A percentile compares a stretch with the other conserved stretches of the same genome.
These are phyloP conservation scores for Immersiella caudata DNA, from an alignment of 495 filamentous ascomycete genomes.

Conservation along the genomic window DNA sequence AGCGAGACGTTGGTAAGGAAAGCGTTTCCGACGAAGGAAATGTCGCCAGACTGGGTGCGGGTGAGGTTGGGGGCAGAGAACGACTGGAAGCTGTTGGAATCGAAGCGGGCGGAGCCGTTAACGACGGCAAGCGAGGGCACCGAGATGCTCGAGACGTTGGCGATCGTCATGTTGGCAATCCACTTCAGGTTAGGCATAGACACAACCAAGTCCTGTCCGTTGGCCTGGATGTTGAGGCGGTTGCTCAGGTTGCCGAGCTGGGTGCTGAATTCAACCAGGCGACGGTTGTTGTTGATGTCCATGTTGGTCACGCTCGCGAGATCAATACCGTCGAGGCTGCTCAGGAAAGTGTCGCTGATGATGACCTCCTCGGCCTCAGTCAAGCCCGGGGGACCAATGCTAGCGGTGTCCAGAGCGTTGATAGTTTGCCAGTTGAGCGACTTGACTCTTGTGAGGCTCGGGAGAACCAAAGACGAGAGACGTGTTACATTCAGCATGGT, in stretches of 20 bases:
- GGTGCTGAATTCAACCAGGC: slow-evolving; percentile 69
- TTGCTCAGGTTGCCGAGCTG: slow-evolving; percentile 69
- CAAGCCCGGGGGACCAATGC: slow-evolving; percentile 64
- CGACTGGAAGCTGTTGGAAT: slow-evolving; percentile 70
- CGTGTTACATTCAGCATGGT: slow-evolving; percentile 63
- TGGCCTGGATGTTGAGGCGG: slow-evolving; percentile 66
- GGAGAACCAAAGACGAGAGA: slow-evolving; percentile 65
- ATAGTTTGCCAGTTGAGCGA: slow-evolving; percentile 72
- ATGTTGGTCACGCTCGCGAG: slow-evolving; percentile 63
- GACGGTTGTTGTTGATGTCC: slow-evolving; percentile 80
- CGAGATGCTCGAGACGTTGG: slow-evolving; percentile 73
- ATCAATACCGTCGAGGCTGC: slow-evolving; percentile 75
- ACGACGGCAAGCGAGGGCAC: slow-evolving; percentile 77
- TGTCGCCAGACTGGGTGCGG: slow-evolving; percentile 62
- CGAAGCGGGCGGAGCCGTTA: slow-evolving; percentile 81
- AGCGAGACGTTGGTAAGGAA: slow-evolving; percentile 77
- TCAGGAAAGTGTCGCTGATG: slow-evolving; percentile 83
- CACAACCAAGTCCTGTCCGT: slow-evolving; percentile 59
- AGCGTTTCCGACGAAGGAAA: slow-evolving; percentile 80
- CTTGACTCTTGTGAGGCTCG: slow-evolving; percentile 62
- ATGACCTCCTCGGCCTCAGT: slow-evolving; percentile 63
- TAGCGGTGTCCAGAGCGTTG: slow-evolving; percentile 66
- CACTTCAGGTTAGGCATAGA: slow-evolving; percentile 74
- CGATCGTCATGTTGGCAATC: slow-evolving; percentile 84
- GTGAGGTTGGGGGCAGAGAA: slow-evolving; percentile 83